A percentile compares a stretch with the other conserved stretches of the same genome.
These are phyloP conservation scores for Eucommia ulmoides DNA, from an alignment of 257 asterid genomes.

Conservation along the genomic window DNA sequence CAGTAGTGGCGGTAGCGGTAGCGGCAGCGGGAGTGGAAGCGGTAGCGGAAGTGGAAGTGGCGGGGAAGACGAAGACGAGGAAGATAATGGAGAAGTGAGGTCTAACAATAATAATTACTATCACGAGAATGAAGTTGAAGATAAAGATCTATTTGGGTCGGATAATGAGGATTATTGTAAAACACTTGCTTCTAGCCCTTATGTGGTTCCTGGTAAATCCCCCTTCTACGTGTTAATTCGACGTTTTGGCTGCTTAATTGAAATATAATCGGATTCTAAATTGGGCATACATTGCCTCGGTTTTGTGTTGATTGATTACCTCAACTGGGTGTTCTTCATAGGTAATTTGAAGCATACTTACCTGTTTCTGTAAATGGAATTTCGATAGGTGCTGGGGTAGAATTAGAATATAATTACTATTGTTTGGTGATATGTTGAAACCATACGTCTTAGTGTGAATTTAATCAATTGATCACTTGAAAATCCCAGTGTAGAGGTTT, in stretches of 20 bases:
- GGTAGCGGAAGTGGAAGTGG: slow-evolving; percentile 11
- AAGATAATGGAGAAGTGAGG: slow-evolving; percentile 47
- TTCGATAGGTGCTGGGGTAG: no score
- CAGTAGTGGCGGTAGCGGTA: neutral
- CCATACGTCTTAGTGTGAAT: no score
- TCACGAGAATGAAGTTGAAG: slow-evolving; percentile 26
- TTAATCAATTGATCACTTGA: no score
- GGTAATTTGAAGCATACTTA: no score
- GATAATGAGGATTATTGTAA: slow-evolving; percentile 78
- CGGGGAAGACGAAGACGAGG: slow-evolving; percentile 28
- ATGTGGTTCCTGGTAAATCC: slow-evolving; percentile 64
- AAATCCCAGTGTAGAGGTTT: no score
- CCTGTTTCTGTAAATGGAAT: no score
- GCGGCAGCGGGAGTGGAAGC: slow-evolving; percentile 30
- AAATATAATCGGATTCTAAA: neutral
- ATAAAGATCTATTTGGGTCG: slow-evolving; percentile 84
- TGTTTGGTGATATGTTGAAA: no score
- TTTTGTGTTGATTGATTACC: neutral
- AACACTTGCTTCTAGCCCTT: slow-evolving; percentile 50
- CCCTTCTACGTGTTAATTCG: no score
- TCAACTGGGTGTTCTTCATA: no score
- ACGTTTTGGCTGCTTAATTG: neutral
- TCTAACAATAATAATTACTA: slow-evolving; percentile 15
- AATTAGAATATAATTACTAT: no score
- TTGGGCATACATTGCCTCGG: neutral